Evolutionary conservation across 495 filamentous ascomycete species (phyloP).

Genomic region (Tuber calosporum): DNA sequence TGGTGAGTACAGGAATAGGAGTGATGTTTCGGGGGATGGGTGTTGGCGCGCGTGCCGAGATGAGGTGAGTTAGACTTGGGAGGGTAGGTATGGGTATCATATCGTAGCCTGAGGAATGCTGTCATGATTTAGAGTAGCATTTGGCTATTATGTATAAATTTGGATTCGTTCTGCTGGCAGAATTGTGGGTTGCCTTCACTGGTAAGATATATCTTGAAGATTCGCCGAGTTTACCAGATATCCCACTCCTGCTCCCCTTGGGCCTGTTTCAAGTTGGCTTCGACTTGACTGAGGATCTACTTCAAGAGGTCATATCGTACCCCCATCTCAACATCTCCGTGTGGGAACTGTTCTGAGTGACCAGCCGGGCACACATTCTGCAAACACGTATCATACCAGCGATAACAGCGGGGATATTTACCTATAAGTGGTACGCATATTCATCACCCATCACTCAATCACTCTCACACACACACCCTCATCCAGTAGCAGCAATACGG

Average conservation of each 20-base stretch:
- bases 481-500: neutral
- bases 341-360: neutral
- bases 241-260: no score
- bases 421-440: neutral
- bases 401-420: neutral
- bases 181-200: neutral
- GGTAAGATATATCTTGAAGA: neutral
- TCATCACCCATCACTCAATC: neutral
- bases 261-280: no score
- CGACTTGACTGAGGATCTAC: no score
- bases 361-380: neutral
- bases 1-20: neutral
- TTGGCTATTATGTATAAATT: neutral
- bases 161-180: neutral
- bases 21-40: neutral
- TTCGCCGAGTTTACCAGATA: neutral
- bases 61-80: neutral
- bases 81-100: neutral
- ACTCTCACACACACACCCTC: no score
- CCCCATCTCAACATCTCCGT: neutral
- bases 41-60: neutral
- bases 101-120: neutral
- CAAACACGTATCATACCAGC: neutral
- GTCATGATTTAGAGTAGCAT: neutral
- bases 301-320: no score